Evolutionary conservation across 148 eudicot genomes (phyloP).

Genomic region (Camellia japonica): DNA sequence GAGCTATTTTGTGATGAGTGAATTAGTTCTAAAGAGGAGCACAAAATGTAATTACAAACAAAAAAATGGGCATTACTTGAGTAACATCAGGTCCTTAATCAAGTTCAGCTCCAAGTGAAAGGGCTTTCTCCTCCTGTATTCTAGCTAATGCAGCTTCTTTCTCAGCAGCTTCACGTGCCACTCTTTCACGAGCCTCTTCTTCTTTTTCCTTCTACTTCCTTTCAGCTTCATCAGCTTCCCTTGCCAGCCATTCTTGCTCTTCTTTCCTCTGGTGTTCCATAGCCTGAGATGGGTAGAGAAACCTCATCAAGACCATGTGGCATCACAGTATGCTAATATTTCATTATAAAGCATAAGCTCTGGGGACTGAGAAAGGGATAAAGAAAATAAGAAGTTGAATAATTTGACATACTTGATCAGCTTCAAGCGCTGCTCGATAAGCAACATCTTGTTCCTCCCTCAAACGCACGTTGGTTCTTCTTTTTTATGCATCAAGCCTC

Average conservation of each 20-base stretch:
- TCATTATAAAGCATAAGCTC: background rate
- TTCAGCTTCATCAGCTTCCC: constrained; percentile 96
- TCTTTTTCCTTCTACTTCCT: constrained; percentile 80
- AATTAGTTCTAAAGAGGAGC: too few relatives aligned
- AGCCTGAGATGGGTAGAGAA: constrained; percentile 48
- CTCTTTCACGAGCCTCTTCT: too few relatives aligned
- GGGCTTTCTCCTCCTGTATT: too few relatives aligned
- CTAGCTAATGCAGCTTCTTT: too few relatives aligned
- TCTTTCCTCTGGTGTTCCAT: constrained; percentile 90
- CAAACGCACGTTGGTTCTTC: constrained; percentile 75
- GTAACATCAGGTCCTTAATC: too few relatives aligned
- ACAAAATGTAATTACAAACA: too few relatives aligned
- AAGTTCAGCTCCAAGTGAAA: too few relatives aligned
- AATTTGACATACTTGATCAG: constrained; percentile 70
- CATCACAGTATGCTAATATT: too few relatives aligned
- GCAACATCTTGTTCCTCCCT: constrained; percentile 99
- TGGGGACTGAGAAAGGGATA: background rate
- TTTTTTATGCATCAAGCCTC: constrained; percentile 92
- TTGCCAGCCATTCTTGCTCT: constrained; percentile 78
- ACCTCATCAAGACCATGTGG: constrained; percentile 1
- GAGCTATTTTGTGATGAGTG: too few relatives aligned
- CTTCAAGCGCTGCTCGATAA: constrained; percentile 91
- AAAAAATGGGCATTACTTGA: too few relatives aligned
- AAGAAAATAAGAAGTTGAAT: constrained; percentile 11
- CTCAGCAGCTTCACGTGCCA: too few relatives aligned